Evolutionary conservation across 495 filamentous ascomycete species (phyloP), one percentile per base, ranked within the genome.

Genomic region (Podospora tetraspora): DNA sequence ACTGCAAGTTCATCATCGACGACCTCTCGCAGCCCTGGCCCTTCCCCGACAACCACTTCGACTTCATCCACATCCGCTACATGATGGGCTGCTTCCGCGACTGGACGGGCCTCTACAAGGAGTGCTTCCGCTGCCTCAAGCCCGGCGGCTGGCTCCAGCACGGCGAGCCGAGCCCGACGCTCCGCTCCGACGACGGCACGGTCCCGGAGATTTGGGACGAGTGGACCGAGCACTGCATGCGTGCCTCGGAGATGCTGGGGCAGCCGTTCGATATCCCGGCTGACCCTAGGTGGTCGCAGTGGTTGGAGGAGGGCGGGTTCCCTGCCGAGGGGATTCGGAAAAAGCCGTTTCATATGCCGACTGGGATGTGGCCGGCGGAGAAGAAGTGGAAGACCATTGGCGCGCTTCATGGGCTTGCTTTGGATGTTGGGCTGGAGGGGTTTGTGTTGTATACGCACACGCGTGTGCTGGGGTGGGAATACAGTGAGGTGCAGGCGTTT

Each of bases 11-110:
- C 70, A 81, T 84, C 67, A 76, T 88, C 23, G 86, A 88, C 68
- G 85, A 88, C 70, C 81, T 82, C 64, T 80, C 84, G 37, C 68
- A 76, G 30, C 72, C 77, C 21, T 90, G 86, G 87, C 76, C 82
- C 1, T 88, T 80, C 71, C 69, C 78, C 11, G 74, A 77, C 5
- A 76, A 84, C 57, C 66, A 73, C 63, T 91, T 91, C 70, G 90
- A 91, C 77, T 89, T 86, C 69, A 81, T 91, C 62, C 88, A 91
- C 76, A 79, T 86, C 6, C 83, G 87, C 32, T 77, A 81, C 16
- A 72, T 90, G 57, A 82, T 83, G 63, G 86, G 85, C 24, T 81
- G 79, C 24, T 79, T 90, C 61, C 72, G 70, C 19, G 82, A 90
- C 71, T 91, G 88, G 87, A 76, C 79, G 5, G 74, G 69, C 23